Evolutionary conservation across 2,329 filamentous ascomycete species (phyloP).

Genomic region (Paraphaeosphaeria sporulosa): DNA sequence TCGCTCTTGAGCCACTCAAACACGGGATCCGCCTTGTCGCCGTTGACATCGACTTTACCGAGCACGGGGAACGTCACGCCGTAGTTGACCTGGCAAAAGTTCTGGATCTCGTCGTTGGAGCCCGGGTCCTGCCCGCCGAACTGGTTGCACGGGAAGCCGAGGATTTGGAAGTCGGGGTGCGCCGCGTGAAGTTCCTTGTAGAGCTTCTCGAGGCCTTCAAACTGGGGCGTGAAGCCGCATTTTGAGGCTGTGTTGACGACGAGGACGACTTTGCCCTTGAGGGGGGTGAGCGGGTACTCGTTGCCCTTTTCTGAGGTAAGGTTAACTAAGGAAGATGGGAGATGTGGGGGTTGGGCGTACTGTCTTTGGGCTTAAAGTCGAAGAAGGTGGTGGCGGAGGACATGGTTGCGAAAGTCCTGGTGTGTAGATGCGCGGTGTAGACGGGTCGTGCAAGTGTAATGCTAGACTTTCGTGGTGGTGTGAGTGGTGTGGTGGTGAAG

Average conservation of each 20-base stretch:
- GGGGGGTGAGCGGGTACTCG: slow-evolving; percentile 72
- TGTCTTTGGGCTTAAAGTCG: slow-evolving; percentile 84
- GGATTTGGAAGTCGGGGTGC: slow-evolving; percentile 80
- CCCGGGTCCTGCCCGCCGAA: slow-evolving; percentile 92
- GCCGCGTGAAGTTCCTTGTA: slow-evolving; percentile 78
- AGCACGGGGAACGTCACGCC: slow-evolving; percentile 91
- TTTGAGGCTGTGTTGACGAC: slow-evolving; percentile 98
- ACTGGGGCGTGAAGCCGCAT: slow-evolving; percentile 98
- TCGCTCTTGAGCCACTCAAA: slow-evolving; percentile 76
- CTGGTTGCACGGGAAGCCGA: slow-evolving; percentile 99
- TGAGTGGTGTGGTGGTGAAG: slow-evolving; percentile 1
- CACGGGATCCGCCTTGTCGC: slow-evolving; percentile 78
- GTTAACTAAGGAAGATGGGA: background rate
- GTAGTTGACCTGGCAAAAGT: slow-evolving; percentile 90
- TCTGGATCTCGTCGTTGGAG: slow-evolving; percentile 67
- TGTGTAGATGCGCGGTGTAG: slow-evolving; percentile 1
- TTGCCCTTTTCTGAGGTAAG: slow-evolving; percentile 71
- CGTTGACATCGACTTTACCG: slow-evolving; percentile 90
- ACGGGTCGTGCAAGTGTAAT: background rate
- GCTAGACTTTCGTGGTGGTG: background rate
- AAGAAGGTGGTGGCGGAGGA: slow-evolving; percentile 76
- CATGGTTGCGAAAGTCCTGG: slow-evolving; percentile 58
- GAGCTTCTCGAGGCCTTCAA: slow-evolving; percentile 86
- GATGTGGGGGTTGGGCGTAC: slow-evolving; percentile 56
- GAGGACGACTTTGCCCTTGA: slow-evolving; percentile 92